phyloP scores from a whole-genome alignment of 495 filamentous ascomycete species.

The Peziza echinospora region DNA sequence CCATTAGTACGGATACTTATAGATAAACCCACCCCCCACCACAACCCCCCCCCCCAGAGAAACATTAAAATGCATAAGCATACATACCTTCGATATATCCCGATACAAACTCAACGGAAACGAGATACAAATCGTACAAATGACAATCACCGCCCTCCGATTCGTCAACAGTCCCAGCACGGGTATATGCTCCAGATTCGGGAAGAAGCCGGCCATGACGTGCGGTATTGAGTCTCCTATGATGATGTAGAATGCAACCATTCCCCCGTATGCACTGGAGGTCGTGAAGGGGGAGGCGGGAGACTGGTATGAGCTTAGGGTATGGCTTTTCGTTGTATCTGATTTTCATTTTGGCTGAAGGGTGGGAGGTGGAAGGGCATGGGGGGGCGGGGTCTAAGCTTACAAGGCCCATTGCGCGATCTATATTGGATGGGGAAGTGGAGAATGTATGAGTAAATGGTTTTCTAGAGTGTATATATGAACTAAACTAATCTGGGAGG shows the following conservation, averaged over 20 bases:
- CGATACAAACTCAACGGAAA: conserved; percentile 82
- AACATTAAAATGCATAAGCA: not conserved
- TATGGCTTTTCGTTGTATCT: not conserved
- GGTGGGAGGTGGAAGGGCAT: not conserved
- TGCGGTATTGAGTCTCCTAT: conserved; percentile 89
- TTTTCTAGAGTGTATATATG: no score
- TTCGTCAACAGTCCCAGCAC: conserved; percentile 66
- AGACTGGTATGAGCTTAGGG: not conserved
- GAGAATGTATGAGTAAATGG: no score
- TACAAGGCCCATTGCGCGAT: conserved; percentile 85
- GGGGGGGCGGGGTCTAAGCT: conserved; percentile 8
- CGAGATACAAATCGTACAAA: conserved; percentile 69
- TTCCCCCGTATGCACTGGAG: conserved; percentile 70
- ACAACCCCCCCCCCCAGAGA: not conserved
- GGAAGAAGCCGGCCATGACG: conserved; percentile 64
- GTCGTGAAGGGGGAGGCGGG: not conserved
- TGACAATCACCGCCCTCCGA: conserved; percentile 58
- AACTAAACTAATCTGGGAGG: no score
- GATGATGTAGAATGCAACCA: conserved; percentile 95
- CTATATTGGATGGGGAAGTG: no score
- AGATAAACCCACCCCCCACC: no score
- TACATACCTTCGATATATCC: conserved; percentile 78
- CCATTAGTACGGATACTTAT: no score
- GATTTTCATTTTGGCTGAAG: no score
- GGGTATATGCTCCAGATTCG: conserved; percentile 44